phyloP scores from a whole-genome alignment of 345 rosid genomes.

The Laguncularia racemosa region DNA sequence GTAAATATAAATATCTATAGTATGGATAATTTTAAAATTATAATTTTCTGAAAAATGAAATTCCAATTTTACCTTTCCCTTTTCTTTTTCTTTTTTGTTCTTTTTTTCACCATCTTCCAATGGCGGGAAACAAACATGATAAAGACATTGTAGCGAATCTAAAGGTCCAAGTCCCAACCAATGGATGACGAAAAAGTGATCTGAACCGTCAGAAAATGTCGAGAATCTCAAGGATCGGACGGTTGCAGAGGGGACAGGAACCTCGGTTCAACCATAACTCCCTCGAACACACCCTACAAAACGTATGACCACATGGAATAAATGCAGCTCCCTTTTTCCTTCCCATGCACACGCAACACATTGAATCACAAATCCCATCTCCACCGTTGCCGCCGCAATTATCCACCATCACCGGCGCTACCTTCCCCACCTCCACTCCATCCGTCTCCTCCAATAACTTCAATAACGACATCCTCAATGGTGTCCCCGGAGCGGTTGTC shows the following conservation, averaged over 20 bases:
- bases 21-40: too few species aligned
- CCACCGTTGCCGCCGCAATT: neutral
- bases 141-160: neutral
- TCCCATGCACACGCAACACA: conserved; percentile 33
- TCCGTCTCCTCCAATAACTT: conserved; percentile 62
- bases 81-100: too few species aligned
- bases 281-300: conserved; percentile 27
- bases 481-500: conserved; percentile 28
- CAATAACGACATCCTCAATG: conserved; percentile 69
- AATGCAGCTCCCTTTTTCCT: conserved; percentile 30
- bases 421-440: neutral
- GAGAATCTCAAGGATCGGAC: conserved; percentile 25
- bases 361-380: conserved; percentile 9
- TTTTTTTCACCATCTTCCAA: too few species aligned
- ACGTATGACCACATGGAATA: conserved; percentile 32
- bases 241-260: conserved; percentile 29
- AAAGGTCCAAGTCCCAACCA: neutral
- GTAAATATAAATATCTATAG: too few species aligned
- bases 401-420: neutral
- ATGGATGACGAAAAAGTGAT: neutral
- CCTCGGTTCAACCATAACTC: conserved; percentile 31
- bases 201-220: conserved; percentile 17
- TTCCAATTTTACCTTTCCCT: too few species aligned
- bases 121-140: neutral
- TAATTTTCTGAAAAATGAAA: too few species aligned